These are phyloP conservation scores for Ustilago crameri DNA, from an alignment of 1,284 basidiomycete species.

Conservation along the genomic window DNA sequence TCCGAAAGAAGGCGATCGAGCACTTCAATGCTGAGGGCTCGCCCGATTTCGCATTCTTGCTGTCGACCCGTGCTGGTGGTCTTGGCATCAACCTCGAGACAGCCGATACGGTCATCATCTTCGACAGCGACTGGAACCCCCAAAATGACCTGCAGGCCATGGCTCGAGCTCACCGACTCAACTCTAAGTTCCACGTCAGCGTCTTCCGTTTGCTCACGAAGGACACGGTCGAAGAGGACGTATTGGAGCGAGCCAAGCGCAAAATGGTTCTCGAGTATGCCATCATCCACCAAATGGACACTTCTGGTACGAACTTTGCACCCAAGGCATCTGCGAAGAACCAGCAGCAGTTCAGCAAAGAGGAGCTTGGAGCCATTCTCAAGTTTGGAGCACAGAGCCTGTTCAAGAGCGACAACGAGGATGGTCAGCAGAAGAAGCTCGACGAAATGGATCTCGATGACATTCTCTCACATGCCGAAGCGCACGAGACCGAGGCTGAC, in stretches of 20 bases:
- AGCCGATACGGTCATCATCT: slow-evolving; percentile 92
- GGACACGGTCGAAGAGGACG: slow-evolving; percentile 99
- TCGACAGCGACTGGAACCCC: slow-evolving; percentile 99
- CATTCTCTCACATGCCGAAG: slow-evolving; percentile 94
- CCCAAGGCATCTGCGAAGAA: slow-evolving; percentile 72
- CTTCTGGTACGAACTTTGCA: slow-evolving; percentile 91
- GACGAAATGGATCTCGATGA: slow-evolving; percentile 99
- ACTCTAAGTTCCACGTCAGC: slow-evolving; percentile 95
- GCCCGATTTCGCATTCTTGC: slow-evolving; percentile 73
- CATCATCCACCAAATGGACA: slow-evolving; percentile 99
- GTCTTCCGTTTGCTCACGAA: slow-evolving; percentile 97
- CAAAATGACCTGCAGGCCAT: slow-evolving; percentile 97
- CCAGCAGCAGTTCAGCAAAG: slow-evolving; percentile 85
- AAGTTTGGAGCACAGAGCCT: slow-evolving; percentile 99
- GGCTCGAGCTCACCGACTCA: slow-evolving; percentile 98
- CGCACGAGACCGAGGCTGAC: slow-evolving; percentile 87
- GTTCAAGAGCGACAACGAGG: slow-evolving; percentile 93
- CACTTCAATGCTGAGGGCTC: slow-evolving; percentile 80
- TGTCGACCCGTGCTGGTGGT: slow-evolving; percentile 90
- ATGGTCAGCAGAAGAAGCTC: slow-evolving; percentile 90
- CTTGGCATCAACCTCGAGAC: slow-evolving; percentile 98
- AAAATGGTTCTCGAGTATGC: slow-evolving; percentile 99
- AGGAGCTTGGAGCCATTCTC: slow-evolving; percentile 96
- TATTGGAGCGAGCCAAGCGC: slow-evolving; percentile 95
- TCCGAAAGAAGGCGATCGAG: slow-evolving; percentile 84